phyloP scores from a whole-genome alignment of 164 flowering plant genomes.

The Cinnamomum chago region DNA sequence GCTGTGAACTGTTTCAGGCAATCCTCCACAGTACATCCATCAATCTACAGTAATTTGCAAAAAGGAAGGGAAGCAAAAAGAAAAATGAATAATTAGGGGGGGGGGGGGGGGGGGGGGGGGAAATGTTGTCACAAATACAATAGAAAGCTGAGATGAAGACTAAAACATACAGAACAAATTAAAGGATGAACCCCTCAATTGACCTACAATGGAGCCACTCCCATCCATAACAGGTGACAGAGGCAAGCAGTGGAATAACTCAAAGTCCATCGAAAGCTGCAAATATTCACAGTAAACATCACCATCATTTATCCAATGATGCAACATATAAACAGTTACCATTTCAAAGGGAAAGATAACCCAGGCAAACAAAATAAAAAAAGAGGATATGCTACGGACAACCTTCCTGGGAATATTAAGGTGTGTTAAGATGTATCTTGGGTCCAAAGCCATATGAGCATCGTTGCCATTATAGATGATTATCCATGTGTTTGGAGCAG shows the following conservation, averaged over 20 bases:
- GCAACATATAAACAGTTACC: too few species aligned
- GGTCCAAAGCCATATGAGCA: background rate
- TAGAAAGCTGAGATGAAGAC: constrained; percentile 2
- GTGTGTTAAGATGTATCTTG: background rate
- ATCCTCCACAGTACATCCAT: constrained; percentile 64
- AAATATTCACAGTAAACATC: constrained; percentile 8
- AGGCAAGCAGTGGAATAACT: constrained; percentile 75
- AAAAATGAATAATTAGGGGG: background rate
- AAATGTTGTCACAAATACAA: constrained; percentile 9
- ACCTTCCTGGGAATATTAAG: background rate
- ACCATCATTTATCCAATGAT: background rate
- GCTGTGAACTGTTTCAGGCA: constrained; percentile 62
- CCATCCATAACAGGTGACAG: constrained; percentile 40
- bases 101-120: too few species aligned
- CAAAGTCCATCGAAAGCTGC: constrained; percentile 81
- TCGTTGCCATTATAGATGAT: background rate
- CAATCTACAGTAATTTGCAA: constrained; percentile 31
- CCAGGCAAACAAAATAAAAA: background rate
- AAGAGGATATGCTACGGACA: background rate
- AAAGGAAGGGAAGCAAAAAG: background rate
- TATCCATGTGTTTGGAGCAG: background rate
- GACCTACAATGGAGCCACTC: constrained; percentile 54
- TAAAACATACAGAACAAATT: constrained; percentile 10
- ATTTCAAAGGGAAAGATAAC: background rate
- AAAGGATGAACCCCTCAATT: constrained; percentile 8